Conservation (phyloP, 1,284 basidiomycete genomes). For the Rhizoctonia solani region DNA sequence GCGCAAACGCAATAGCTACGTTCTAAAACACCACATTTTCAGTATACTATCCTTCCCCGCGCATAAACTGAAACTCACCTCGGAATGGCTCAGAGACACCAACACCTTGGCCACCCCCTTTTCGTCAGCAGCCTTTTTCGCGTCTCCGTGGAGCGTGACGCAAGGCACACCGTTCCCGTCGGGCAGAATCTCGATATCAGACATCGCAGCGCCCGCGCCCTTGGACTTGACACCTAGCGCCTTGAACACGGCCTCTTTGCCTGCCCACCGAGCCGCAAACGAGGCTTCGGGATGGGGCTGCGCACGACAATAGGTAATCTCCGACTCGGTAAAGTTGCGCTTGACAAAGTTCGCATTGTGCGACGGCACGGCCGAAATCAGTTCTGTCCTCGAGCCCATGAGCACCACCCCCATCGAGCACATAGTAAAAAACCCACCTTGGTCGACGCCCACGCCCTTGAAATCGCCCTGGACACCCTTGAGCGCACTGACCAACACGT, state of each 20-base stretch:
- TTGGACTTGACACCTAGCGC: conserved; percentile 89
- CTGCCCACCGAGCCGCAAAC: conserved; percentile 95
- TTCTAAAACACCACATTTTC: conserved; percentile 51
- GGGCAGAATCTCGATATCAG: conserved; percentile 94
- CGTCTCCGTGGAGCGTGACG: conserved; percentile 83
- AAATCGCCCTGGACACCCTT: conserved; percentile 51
- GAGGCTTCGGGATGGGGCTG: conserved; percentile 89
- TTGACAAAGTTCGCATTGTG: conserved; percentile 86
- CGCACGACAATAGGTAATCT: conserved; percentile 84
- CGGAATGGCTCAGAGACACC: conserved; percentile 90
- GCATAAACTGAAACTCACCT: conserved; percentile 59
- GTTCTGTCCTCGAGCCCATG: conserved; percentile 56
- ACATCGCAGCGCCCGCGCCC: conserved; percentile 91
- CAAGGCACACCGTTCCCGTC: conserved; percentile 67
- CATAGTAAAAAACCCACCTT: conserved; percentile 56
- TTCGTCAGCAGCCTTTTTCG: conserved; percentile 68
- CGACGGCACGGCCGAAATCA: conserved; percentile 90
- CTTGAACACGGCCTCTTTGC: conserved; percentile 99
- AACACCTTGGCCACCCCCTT: conserved; percentile 78
- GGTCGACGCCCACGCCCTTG: conserved; percentile 82
- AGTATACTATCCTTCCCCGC: conserved; percentile 11
- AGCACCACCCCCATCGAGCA: not conserved
- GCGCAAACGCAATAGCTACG: conserved; percentile 53
- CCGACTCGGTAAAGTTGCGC: conserved; percentile 91
- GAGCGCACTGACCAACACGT: conserved; percentile 61